Base-by-base conservation (phyloP, 371 early-diverging fungal species). In the Nematocida minor region DNA sequence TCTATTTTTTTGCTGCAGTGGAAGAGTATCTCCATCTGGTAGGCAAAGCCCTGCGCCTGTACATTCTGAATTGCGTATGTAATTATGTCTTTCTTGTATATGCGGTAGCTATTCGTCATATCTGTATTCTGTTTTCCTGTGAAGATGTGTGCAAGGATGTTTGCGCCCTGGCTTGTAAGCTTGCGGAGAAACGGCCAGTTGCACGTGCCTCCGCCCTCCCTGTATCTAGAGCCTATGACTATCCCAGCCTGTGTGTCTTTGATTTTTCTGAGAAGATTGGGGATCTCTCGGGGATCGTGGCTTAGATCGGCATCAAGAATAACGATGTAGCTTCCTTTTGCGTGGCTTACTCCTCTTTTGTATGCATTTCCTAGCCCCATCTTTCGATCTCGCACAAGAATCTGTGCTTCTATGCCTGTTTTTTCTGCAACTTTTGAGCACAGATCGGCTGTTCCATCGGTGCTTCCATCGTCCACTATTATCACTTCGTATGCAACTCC, bases 11-110 rank as follows among this genome's bases (percentile, higher is more conserved):
- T 92, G 66, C 89, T 88, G 83, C 92, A 89, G 41, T 95, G 89
- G 18, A 93, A 92, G 89, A 97, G 95, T 91, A 96, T 92, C 84
- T 97, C 98, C 96, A 96, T 95, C 85, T 97, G 98, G 87, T 96
- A 95, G 3, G 96, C 94, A 82, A 95, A 97, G 4, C 98, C 97
- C 84, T 93, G 92, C 42, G 94, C 90, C 25, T 90, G 87, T 2
- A 92, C 92, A 3, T 90, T 90, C 38, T 89, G 84, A 79, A 96
- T 92, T 79, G 96, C 86, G 69, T 89, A 85, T 60, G 88, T 85
- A 32, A 97, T 87, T 0, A 93, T 92, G 44, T 90, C 89, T 82
- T 91, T 93, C 85, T 92, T 93, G 87, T 97, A 97, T 48, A 96
- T 85, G 60, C 95, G 89, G 90, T 94, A 97, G 79, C 91, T 91